phyloP scores from a whole-genome alignment of 169 alveolate species.

The Plasmodium yoelii region DNA sequence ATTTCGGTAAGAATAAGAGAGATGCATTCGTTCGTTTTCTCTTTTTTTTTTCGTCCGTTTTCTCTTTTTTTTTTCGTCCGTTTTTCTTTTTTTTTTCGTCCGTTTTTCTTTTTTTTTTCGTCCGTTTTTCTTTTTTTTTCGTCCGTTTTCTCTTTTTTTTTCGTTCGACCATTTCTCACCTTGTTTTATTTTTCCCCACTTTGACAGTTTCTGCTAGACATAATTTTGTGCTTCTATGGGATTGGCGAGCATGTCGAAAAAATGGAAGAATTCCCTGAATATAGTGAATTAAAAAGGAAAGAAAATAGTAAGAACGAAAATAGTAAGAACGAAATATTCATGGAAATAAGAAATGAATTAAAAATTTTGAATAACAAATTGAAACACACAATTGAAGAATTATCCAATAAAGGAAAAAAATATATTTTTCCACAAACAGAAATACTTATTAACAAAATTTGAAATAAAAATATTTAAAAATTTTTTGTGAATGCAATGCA shows the following conservation, averaged over 20 bases:
- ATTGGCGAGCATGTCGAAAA: conserved; percentile 34
- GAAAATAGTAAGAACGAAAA: background rate
- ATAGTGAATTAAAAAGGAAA: background rate
- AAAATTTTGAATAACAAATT: conserved; percentile 17
- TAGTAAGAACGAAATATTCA: background rate
- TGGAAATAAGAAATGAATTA: conserved; percentile 8
- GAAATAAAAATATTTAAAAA: background rate
- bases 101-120: background rate
- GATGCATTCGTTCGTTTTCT: too few species aligned
- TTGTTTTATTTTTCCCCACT: background rate
- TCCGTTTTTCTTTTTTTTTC: background rate
- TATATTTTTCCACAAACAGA: conserved; percentile 15
- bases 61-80: background rate
- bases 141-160: background rate
- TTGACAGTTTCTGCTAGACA: conserved; percentile 42
- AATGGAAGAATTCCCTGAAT: background rate
- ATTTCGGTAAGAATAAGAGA: conserved; percentile 29
- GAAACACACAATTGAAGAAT: conserved; percentile 14
- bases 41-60: background rate
- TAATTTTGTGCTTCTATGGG: conserved; percentile 38
- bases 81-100: background rate
- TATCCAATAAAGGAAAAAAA: conserved; percentile 28
- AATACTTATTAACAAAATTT: conserved; percentile 4
- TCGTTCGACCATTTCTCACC: background rate
- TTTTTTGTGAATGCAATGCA: conserved; percentile 3